Conservation (phyloP, 345 rosid genomes). For the Sonneratia caseolaris region DNA sequence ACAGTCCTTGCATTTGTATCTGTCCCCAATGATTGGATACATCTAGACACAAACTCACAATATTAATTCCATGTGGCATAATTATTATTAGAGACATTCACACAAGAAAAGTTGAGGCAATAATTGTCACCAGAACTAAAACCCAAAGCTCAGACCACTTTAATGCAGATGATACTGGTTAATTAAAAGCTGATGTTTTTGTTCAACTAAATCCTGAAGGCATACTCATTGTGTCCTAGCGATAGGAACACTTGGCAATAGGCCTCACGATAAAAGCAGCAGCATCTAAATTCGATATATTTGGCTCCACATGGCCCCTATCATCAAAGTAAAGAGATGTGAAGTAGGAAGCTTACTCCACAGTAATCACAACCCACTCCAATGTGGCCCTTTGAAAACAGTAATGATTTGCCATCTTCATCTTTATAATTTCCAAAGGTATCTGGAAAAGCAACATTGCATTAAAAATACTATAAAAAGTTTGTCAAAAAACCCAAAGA, state of each 20-base stretch:
- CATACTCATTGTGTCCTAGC: neutral
- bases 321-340: neutral
- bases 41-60: slow-evolving; percentile 30
- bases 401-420: slow-evolving; percentile 9
- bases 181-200: too few relatives aligned
- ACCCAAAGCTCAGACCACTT: neutral
- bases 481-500: neutral
- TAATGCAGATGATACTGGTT: neutral
- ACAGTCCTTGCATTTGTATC: slow-evolving; percentile 67
- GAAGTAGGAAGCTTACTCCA: slow-evolving; percentile 32
- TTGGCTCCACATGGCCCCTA: neutral
- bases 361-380: slow-evolving; percentile 68
- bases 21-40: slow-evolving; percentile 59
- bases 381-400: slow-evolving; percentile 23
- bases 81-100: neutral
- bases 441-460: slow-evolving; percentile 23
- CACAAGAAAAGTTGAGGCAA: neutral
- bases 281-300: neutral
- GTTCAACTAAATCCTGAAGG: neutral
- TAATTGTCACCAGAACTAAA: neutral
- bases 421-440: slow-evolving; percentile 17
- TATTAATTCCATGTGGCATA: neutral
- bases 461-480: neutral
- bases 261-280: neutral
- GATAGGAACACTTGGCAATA: neutral